These are phyloP conservation scores for Ophiostoma sp. DNA, from an alignment of 2,329 filamentous ascomycete species.

Conservation along the genomic window DNA sequence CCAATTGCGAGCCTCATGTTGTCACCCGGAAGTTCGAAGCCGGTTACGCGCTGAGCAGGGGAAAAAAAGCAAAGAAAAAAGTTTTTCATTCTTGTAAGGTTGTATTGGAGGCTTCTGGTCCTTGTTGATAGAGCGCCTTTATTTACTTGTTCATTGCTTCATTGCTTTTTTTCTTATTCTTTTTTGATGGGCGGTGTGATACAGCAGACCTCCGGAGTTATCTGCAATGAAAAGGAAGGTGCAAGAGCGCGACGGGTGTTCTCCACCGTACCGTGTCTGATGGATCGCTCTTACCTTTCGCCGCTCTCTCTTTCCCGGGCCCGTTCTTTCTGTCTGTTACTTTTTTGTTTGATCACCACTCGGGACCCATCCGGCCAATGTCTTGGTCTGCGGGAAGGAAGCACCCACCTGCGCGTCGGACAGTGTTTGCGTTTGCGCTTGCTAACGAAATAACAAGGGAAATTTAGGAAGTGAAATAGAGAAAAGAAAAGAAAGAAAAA, in stretches of 20 bases:
- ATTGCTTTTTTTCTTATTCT: neutral
- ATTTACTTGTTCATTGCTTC: neutral
- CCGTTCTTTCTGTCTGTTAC: neutral
- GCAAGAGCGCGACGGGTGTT: neutral
- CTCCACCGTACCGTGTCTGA: neutral
- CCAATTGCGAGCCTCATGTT: neutral
- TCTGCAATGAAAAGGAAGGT: neutral
- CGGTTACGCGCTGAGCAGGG: neutral
- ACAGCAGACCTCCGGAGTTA: no score
- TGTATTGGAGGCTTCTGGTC: neutral
- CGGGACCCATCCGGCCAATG: neutral
- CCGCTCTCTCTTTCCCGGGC: neutral
- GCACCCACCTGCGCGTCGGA: neutral
- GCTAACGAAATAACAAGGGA: neutral
- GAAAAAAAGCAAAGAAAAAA: neutral
- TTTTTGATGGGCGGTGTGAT: neutral
- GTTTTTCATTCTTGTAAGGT: neutral
- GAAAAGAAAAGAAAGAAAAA: neutral
- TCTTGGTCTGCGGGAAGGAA: constrained; percentile 1
- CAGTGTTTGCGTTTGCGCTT: neutral
- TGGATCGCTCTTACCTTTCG: neutral
- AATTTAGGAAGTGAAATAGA: neutral
- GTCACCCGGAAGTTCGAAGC: neutral
- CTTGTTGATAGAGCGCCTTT: neutral
- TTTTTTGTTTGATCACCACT: constrained; percentile 12